Evolutionary conservation across 768 basidiomycete species (phyloP).

Genomic region (Obba rivulosa): DNA sequence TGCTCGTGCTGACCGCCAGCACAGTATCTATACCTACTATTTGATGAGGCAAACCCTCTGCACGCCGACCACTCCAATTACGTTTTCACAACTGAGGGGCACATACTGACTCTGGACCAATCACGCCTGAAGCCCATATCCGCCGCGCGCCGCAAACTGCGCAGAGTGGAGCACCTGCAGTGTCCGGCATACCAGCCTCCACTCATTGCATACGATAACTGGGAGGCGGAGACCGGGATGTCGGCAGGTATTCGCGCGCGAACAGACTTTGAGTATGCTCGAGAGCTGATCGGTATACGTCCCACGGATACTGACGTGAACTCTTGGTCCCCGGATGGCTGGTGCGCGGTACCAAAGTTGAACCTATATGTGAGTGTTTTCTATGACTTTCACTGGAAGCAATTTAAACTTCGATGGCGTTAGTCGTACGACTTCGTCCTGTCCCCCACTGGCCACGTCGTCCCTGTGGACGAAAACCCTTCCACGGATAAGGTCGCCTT

Average conservation of each 20-base stretch:
- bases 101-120: constrained; percentile 65
- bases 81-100: constrained; percentile 95
- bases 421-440: constrained; percentile 84
- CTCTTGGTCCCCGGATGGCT: constrained; percentile 65
- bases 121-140: constrained; percentile 53
- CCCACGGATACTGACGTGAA: constrained; percentile 45
- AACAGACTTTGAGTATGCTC: constrained; percentile 75
- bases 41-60: constrained; percentile 78
- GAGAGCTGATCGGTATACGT: constrained; percentile 55
- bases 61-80: constrained; percentile 78
- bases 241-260: constrained; percentile 66
- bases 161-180: constrained; percentile 59
- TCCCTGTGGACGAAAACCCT: constrained; percentile 68
- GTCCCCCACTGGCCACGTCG: constrained; percentile 47
- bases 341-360: constrained; percentile 67
- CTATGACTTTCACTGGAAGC: background rate
- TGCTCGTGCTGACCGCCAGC: background rate
- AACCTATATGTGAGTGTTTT: constrained; percentile 58
- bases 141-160: constrained; percentile 51
- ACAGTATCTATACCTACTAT: constrained; percentile 89
- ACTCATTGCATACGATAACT: constrained; percentile 27
- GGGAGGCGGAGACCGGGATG: constrained; percentile 40
- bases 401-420: too few relatives aligned
- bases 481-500: constrained; percentile 57
- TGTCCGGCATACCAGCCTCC: constrained; percentile 68